Conservation (phyloP, 176 grass and related monocot genomes). For the Aegilops tauschii region DNA sequence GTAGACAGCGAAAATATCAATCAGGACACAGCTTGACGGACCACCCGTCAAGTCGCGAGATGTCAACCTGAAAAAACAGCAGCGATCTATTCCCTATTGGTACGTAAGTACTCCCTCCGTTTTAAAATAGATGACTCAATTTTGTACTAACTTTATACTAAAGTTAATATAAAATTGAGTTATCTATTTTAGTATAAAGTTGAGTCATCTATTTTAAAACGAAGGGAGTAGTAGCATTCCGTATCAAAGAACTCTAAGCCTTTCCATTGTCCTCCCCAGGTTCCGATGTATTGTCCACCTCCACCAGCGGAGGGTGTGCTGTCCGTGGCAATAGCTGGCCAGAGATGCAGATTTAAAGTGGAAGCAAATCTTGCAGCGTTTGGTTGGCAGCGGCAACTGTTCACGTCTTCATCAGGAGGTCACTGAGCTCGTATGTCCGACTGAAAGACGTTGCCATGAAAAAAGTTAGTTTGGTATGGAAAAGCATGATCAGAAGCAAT, state of each 20-base stretch:
- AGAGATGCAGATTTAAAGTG: not conserved
- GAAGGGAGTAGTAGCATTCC: too few species aligned
- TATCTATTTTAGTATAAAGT: too few species aligned
- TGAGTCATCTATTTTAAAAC: too few species aligned
- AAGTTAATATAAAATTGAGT: too few species aligned
- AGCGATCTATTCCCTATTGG: not conserved
- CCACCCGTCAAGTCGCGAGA: not conserved
- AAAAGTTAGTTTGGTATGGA: not conserved
- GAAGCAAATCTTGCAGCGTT: constrained; percentile 1
- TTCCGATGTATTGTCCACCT: not conserved
- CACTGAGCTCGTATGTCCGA: not conserved
- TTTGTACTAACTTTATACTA: too few species aligned
- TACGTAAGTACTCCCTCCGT: not conserved
- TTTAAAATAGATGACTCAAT: too few species aligned
- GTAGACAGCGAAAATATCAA: not conserved
- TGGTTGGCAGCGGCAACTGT: not conserved
- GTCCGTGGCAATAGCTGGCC: not conserved
- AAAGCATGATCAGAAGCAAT: not conserved
- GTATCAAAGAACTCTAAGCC: not conserved
- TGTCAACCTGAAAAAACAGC: not conserved
- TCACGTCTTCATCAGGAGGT: not conserved
- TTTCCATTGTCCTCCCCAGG: not conserved
- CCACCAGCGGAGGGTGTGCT: constrained; percentile 16
- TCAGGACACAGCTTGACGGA: constrained; percentile 13
- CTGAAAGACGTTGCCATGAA: not conserved